Percentiles rank a stretch among this genome's conserved stretches.
Evolutionary conservation across 768 basidiomycete genomes (phyloP).

Genomic region (Phanerodontia chrysosporium): DNA sequence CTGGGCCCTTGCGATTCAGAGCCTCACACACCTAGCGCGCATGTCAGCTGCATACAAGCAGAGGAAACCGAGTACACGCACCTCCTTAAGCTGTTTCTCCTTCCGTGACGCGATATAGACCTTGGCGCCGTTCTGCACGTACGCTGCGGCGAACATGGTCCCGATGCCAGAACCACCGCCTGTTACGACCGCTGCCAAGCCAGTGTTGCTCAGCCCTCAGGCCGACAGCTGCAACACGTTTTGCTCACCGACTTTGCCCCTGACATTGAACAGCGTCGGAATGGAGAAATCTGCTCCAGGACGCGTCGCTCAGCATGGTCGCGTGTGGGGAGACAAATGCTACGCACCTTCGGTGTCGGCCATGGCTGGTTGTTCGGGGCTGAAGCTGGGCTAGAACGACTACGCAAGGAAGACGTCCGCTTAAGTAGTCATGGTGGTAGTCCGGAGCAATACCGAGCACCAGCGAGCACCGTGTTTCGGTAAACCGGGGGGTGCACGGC

Average conservation of each 20-base stretch:
- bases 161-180: conserved; percentile 85
- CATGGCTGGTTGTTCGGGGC: not conserved
- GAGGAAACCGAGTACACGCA: conserved; percentile 22
- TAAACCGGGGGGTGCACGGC: not conserved
- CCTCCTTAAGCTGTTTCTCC: conserved; percentile 73
- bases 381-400: not conserved
- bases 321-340: not conserved
- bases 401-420: not conserved
- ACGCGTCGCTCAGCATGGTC: not conserved
- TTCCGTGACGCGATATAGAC: conserved; percentile 90
- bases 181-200: conserved; percentile 65
- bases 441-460: conserved; percentile 4
- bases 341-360: not conserved
- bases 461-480: not conserved
- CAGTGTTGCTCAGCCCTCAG: not conserved
- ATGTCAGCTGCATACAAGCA: conserved; percentile 34
- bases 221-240: not conserved
- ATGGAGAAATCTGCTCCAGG: conserved; percentile 46
- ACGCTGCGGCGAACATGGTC: conserved; percentile 77
- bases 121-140: conserved; percentile 81
- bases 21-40: conserved; percentile 34
- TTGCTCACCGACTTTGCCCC: conserved; percentile 60
- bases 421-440: not conserved
- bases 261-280: conserved; percentile 57
- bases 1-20: conserved; percentile 56